Conservation (phyloP, 2,329 filamentous ascomycete genomes). For the Aspergillus sp. region DNA sequence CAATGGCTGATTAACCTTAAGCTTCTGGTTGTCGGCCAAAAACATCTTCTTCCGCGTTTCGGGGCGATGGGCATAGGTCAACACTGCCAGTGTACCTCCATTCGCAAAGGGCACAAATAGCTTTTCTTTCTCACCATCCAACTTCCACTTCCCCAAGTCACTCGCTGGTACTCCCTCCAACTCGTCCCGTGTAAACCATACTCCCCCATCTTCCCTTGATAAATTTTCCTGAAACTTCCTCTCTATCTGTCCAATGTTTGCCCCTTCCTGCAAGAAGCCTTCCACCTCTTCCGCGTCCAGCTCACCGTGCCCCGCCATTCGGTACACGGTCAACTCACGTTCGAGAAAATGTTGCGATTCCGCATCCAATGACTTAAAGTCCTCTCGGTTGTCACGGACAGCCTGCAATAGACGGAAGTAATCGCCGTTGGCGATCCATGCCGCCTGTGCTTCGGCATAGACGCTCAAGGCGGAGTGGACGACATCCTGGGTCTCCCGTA, state of each 20-base stretch:
- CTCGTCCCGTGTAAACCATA: background rate
- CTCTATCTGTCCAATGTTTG: background rate
- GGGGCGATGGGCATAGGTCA: background rate
- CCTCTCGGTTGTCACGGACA: background rate
- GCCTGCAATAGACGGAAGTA: background rate
- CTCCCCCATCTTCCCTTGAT: background rate
- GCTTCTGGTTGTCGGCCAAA: background rate
- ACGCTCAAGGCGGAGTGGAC: background rate
- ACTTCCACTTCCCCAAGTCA: background rate
- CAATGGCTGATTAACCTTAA: background rate
- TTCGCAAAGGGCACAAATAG: background rate
- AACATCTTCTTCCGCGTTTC: slow-evolving; percentile 2
- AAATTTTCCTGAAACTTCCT: background rate
- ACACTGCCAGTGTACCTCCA: background rate
- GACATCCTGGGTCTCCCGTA: background rate
- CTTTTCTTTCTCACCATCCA: background rate
- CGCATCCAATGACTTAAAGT: background rate
- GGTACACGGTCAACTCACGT: background rate
- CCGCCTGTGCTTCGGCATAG: background rate
- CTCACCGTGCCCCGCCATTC: background rate
- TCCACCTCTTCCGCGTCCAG: background rate
- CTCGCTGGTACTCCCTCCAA: background rate
- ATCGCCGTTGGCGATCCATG: background rate
- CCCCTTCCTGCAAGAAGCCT: background rate
- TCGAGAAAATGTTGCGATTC: background rate